phyloP scores from a whole-genome alignment of 345 rosid genomes.

The Schrenkiella parvula region DNA sequence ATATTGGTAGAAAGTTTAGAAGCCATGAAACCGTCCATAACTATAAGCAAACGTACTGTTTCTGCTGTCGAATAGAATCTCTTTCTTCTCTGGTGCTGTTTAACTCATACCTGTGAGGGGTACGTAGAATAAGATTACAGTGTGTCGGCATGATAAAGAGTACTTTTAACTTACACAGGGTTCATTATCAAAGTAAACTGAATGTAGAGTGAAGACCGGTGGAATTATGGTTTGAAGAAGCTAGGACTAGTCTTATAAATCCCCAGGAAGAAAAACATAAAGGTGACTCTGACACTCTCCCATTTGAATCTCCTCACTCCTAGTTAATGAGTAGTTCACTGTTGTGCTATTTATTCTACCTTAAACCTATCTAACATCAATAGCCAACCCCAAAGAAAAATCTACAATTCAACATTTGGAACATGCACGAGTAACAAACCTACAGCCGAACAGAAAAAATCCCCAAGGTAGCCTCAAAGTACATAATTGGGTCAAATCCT shows the following conservation, averaged over 20 bases:
- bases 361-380: neutral
- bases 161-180: neutral
- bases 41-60: conserved; percentile 44
- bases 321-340: conserved; percentile 4
- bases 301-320: neutral
- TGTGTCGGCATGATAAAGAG: neutral
- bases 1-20: conserved; percentile 17
- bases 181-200: neutral
- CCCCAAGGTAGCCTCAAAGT: neutral
- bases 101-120: conserved; percentile 54
- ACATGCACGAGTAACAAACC: neutral
- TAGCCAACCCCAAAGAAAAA: neutral
- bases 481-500: neutral
- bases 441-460: neutral
- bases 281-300: neutral
- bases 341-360: neutral
- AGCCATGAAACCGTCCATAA: neutral
- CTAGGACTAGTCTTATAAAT: conserved; percentile 4
- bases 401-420: conserved; percentile 3
- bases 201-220: neutral
- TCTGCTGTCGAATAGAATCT: conserved; percentile 43
- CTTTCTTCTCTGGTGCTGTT: conserved; percentile 72
- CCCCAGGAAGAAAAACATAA: neutral
- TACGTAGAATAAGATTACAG: conserved; percentile 4
- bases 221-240: neutral